These are phyloP conservation scores for Fusarium udum DNA, from an alignment of 2,329 filamentous ascomycete genomes.

Conservation along the genomic window DNA sequence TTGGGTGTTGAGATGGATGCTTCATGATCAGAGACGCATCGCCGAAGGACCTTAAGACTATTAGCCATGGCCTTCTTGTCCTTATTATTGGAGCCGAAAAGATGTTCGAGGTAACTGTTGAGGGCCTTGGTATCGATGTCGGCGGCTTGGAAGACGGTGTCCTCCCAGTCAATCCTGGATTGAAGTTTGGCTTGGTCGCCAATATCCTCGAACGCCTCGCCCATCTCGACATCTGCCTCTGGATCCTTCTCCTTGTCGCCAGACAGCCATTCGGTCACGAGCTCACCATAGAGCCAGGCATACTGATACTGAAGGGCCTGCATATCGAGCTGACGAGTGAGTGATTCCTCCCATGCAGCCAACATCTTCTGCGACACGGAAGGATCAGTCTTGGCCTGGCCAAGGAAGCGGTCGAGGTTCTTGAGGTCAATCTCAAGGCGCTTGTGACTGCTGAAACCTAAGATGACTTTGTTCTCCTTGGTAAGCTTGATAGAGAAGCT, in stretches of 20 bases:
- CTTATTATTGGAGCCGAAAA: slow-evolving; percentile 50
- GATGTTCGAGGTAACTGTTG: slow-evolving; percentile 49
- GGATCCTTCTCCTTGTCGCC: slow-evolving; percentile 34
- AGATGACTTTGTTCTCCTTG: slow-evolving; percentile 40
- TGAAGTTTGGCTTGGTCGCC: slow-evolving; percentile 54
- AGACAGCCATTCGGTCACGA: slow-evolving; percentile 60
- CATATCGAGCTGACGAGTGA: slow-evolving; percentile 52
- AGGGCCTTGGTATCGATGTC: slow-evolving; percentile 52
- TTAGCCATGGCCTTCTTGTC: slow-evolving; percentile 38
- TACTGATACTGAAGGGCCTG: slow-evolving; percentile 56
- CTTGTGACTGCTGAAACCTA: slow-evolving; percentile 36
- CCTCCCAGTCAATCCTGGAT: slow-evolving; percentile 53
- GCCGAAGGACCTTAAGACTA: slow-evolving; percentile 43
- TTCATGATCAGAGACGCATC: slow-evolving; percentile 47
- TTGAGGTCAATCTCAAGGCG: slow-evolving; percentile 48
- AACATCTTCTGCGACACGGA: slow-evolving; percentile 51
- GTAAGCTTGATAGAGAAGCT: slow-evolving; percentile 48
- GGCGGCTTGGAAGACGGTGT: slow-evolving; percentile 53
- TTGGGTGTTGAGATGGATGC: slow-evolving; percentile 40
- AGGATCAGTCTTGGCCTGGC: slow-evolving; percentile 53
- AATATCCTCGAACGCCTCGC: slow-evolving; percentile 53
- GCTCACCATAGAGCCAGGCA: slow-evolving; percentile 55
- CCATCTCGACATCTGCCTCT: slow-evolving; percentile 41
- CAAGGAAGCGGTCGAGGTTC: slow-evolving; percentile 53
- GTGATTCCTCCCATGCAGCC: slow-evolving; percentile 47